Conservation (phyloP, 2,329 filamentous ascomycete genomes). For the Botrytis galanthina region DNA sequence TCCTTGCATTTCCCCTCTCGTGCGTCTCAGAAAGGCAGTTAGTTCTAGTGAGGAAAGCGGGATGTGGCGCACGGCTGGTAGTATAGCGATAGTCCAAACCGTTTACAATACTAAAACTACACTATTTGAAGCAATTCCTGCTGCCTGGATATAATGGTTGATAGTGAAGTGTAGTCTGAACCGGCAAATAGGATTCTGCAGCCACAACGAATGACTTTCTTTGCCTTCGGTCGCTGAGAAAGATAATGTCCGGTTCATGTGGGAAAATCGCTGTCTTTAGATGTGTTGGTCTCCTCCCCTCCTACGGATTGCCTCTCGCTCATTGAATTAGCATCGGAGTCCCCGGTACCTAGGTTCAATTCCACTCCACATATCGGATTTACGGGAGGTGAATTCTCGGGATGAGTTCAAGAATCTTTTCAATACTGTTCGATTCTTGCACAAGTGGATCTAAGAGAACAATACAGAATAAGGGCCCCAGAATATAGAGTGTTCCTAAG, state of each 20-base stretch:
- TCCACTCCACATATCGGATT: constrained; percentile 10
- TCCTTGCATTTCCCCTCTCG: background rate
- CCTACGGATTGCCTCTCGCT: background rate
- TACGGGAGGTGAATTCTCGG: constrained; percentile 8
- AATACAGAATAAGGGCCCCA: background rate
- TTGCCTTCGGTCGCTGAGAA: background rate
- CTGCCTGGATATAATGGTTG: background rate
- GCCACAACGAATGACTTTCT: background rate
- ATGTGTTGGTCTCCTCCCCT: background rate
- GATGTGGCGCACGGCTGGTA: background rate
- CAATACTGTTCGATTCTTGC: background rate
- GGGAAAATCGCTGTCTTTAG: background rate
- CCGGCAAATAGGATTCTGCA: background rate
- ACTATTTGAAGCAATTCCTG: background rate
- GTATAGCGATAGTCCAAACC: background rate
- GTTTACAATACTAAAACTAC: background rate
- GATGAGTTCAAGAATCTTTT: background rate
- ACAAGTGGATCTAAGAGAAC: background rate
- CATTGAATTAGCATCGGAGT: background rate
- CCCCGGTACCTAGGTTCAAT: background rate
- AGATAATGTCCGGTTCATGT: background rate
- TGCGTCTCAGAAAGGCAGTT: background rate
- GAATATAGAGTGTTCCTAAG: background rate
- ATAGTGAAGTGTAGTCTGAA: background rate
- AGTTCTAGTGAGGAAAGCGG: background rate